Evolutionary conservation across 2,329 filamentous ascomycete species (phyloP).

Genomic region (Helotiales sp.): DNA sequence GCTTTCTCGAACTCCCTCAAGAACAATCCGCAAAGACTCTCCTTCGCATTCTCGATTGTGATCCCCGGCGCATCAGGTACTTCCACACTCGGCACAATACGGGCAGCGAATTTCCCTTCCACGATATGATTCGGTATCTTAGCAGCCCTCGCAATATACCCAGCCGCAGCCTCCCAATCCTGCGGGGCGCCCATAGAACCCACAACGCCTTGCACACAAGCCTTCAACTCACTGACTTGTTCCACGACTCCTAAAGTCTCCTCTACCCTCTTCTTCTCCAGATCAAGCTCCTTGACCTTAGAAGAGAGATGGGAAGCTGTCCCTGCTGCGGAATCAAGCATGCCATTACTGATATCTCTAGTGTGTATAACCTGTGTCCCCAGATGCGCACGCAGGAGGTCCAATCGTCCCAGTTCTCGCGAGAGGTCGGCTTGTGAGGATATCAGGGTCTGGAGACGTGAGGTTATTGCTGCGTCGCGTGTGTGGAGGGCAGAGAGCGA

Average conservation of each 20-base stretch:
- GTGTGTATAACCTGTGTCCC: slow-evolving; percentile 84
- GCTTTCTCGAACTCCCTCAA: slow-evolving; percentile 94
- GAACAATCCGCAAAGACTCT: slow-evolving; percentile 88
- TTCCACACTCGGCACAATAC: slow-evolving; percentile 93
- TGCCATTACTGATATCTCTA: slow-evolving; percentile 81
- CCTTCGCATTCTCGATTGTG: slow-evolving; percentile 83
- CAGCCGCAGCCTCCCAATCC: slow-evolving; percentile 96
- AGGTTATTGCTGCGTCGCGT: slow-evolving; percentile 73
- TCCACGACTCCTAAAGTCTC: slow-evolving; percentile 90
- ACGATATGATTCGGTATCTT: slow-evolving; percentile 80
- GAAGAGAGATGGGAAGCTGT: slow-evolving; percentile 84
- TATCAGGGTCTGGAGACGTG: slow-evolving; percentile 73
- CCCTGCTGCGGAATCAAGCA: slow-evolving; percentile 82
- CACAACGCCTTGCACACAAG: slow-evolving; percentile 90
- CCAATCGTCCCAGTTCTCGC: slow-evolving; percentile 82
- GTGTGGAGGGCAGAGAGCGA: slow-evolving; percentile 73
- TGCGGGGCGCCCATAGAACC: slow-evolving; percentile 97
- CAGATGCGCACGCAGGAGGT: slow-evolving; percentile 84
- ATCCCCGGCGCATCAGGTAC: slow-evolving; percentile 88
- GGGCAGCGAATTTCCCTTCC: slow-evolving; percentile 81
- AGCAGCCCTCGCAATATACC: slow-evolving; percentile 80
- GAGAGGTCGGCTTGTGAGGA: slow-evolving; percentile 84
- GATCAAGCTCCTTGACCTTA: slow-evolving; percentile 83
- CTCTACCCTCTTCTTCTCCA: slow-evolving; percentile 89
- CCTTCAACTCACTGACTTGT: slow-evolving; percentile 94